These are phyloP conservation scores for Cryptosporidium ubiquitum DNA, from an alignment of 169 alveolate species.

Conservation along the genomic window DNA sequence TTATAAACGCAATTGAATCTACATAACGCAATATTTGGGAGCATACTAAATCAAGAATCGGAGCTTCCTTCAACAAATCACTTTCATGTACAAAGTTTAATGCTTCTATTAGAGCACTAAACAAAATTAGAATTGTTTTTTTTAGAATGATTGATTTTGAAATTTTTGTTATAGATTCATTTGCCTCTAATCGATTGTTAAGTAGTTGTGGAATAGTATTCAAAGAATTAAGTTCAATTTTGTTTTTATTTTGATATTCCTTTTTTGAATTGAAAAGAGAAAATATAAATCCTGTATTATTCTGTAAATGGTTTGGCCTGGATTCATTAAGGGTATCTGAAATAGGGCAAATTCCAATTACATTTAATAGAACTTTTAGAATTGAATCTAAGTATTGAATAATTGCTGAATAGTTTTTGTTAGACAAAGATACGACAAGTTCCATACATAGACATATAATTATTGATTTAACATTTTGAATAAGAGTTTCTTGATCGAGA, in stretches of 20 bases:
- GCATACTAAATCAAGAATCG: not conserved
- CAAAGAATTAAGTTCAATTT: constrained; percentile 3
- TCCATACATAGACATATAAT: constrained; percentile 32
- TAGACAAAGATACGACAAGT: not conserved
- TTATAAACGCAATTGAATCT: constrained; percentile 26
- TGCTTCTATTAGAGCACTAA: constrained; percentile 30
- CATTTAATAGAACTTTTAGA: constrained; percentile 7
- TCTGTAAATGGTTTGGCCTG: not conserved
- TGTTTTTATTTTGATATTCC: not conserved
- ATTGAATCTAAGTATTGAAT: constrained; percentile 44
- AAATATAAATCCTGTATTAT: constrained; percentile 28
- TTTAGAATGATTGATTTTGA: constrained; percentile 19
- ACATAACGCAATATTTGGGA: constrained; percentile 25
- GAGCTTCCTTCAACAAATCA: not conserved
- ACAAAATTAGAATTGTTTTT: constrained; percentile 12
- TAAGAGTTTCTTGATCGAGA: constrained; percentile 3
- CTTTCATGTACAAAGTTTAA: not conserved
- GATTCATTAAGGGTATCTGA: constrained; percentile 17
- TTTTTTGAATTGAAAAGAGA: constrained; percentile 30
- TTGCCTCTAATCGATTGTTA: not conserved
- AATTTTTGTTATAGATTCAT: not conserved
- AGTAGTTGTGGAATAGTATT: not conserved
- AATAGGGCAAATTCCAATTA: constrained; percentile 45
- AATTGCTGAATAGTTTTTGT: not conserved
- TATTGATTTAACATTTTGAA: constrained; percentile 14